phyloP scores from a whole-genome alignment of 352 stramenopile species.

The Phytophthora chlamydospora region DNA sequence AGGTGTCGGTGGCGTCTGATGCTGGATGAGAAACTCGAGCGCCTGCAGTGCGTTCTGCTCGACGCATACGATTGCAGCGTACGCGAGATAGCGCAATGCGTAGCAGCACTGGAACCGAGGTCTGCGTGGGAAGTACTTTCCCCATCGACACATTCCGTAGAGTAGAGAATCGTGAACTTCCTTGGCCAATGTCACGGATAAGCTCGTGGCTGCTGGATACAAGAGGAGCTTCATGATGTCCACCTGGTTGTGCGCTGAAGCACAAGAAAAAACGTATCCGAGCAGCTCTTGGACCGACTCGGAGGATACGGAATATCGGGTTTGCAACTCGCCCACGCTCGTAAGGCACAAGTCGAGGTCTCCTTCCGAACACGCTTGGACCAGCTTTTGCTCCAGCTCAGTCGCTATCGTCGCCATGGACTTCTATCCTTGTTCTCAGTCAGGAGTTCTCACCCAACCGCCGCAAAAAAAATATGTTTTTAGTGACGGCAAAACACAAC shows the following conservation, averaged over 20 bases:
- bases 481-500: constrained; percentile 22
- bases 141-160: constrained; percentile 42
- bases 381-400: constrained; percentile 28
- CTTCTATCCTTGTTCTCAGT: background rate
- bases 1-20: constrained; percentile 3
- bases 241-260: constrained; percentile 31
- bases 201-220: constrained; percentile 3
- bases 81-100: constrained; percentile 49
- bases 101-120: constrained; percentile 38
- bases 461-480: constrained; percentile 4
- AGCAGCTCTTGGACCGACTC: constrained; percentile 33
- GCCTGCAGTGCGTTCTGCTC: constrained; percentile 46
- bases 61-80: constrained; percentile 45
- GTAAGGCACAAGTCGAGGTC: constrained; percentile 13
- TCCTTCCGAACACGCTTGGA: constrained; percentile 29
- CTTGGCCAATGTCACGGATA: constrained; percentile 4
- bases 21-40: constrained; percentile 37
- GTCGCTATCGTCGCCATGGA: constrained; percentile 4
- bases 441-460: constrained; percentile 1
- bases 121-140: constrained; percentile 39
- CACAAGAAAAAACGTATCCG: constrained; percentile 33
- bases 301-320: constrained; percentile 2
- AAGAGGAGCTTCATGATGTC: constrained; percentile 34
- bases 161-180: constrained; percentile 25
- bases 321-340: constrained; percentile 22